A percentile compares a stretch with the other conserved stretches of the same genome.
phyloP scores from a whole-genome alignment of 1,284 basidiomycete genomes.

The Ustilago curta region DNA sequence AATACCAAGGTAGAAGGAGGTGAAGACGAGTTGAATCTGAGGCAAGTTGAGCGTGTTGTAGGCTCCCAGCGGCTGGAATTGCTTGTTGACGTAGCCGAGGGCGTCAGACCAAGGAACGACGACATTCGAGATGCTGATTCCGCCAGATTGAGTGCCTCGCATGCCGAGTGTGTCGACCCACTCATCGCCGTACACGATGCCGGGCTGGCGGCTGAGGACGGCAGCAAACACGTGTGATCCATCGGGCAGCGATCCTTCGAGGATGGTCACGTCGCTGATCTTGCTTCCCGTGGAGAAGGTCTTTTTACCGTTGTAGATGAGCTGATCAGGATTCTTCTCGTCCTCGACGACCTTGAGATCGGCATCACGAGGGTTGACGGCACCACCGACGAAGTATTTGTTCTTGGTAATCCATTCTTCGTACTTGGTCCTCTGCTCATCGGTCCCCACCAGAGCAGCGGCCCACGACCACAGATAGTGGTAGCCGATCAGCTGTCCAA shows the following conservation, averaged over 20 bases:
- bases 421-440: slow-evolving; percentile 54
- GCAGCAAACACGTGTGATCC: slow-evolving; percentile 66
- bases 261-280: slow-evolving; percentile 68
- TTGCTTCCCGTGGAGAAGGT: slow-evolving; percentile 69
- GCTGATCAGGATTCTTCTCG: slow-evolving; percentile 47
- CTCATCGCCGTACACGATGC: slow-evolving; percentile 68
- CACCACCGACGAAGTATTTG: slow-evolving; percentile 66
- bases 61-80: slow-evolving; percentile 61
- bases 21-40: slow-evolving; percentile 68
- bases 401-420: slow-evolving; percentile 57
- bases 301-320: slow-evolving; percentile 68
- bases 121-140: slow-evolving; percentile 64
- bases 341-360: slow-evolving; percentile 62
- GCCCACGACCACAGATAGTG: slow-evolving; percentile 65
- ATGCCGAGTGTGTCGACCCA: slow-evolving; percentile 70
- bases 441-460: slow-evolving; percentile 61
- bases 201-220: slow-evolving; percentile 61
- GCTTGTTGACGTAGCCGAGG: slow-evolving; percentile 55
- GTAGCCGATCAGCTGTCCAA: slow-evolving; percentile 62
- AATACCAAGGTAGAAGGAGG: slow-evolving; percentile 69
- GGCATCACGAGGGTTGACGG: slow-evolving; percentile 69
- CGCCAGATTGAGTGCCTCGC: slow-evolving; percentile 66
- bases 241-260: slow-evolving; percentile 63
- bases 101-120: slow-evolving; percentile 61
- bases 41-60: slow-evolving; percentile 69